These are phyloP conservation scores for Pisolithus albus DNA, from an alignment of 768 basidiomycete genomes.

Conservation along the genomic window DNA sequence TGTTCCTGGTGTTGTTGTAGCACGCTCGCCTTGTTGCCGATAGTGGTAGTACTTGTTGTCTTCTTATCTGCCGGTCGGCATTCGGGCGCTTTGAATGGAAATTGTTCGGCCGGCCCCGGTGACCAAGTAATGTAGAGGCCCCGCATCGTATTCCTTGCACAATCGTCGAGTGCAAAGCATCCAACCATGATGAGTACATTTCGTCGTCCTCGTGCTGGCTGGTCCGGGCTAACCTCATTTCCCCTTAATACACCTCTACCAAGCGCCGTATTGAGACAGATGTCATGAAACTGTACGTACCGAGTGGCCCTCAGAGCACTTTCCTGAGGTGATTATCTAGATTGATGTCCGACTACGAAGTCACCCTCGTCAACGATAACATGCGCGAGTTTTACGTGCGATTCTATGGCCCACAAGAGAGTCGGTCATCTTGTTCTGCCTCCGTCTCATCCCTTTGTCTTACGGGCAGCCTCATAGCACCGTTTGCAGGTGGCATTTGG, in stretches of 20 bases:
- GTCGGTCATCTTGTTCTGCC: constrained; percentile 41
- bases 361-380: constrained; percentile 93
- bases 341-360: constrained; percentile 98
- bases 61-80: constrained; percentile 4
- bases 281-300: constrained; percentile 92
- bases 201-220: constrained; percentile 7
- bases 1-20: not conserved
- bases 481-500: constrained; percentile 97
- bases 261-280: constrained; percentile 98
- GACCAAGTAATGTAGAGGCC: not conserved
- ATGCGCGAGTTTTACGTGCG: constrained; percentile 99
- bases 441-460: not conserved
- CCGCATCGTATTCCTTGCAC: constrained; percentile 7
- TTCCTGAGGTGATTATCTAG: constrained; percentile 36
- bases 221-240: constrained; percentile 22
- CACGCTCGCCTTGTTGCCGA: not conserved
- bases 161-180: constrained; percentile 7
- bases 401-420: constrained; percentile 91
- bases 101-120: constrained; percentile 10
- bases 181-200: constrained; percentile 54
- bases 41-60: not conserved
- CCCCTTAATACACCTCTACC: constrained; percentile 58
- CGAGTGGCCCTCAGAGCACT: not conserved
- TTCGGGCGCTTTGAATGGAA: constrained; percentile 15
- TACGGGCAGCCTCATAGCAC: constrained; percentile 47